Evolutionary conservation across 2,329 filamentous ascomycete species (phyloP), one percentile per base, ranked within the genome.

Genomic region (Mycosphaerella arachidis): DNA sequence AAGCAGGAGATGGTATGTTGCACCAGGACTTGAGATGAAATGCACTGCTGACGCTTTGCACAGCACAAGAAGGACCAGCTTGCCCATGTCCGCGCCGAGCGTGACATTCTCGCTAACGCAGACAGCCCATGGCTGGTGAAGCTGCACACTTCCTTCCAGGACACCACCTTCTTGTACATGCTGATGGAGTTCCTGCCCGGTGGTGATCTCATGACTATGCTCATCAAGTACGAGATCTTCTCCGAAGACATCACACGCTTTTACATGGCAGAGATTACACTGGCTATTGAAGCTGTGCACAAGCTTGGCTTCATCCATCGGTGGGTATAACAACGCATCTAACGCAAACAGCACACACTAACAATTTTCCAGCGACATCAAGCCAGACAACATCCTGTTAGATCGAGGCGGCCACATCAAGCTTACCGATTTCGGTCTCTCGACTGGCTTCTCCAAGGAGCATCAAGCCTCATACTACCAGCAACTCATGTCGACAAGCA

Each of bases 221-320:
- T 99, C 68, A 99, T 99, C 81, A 99, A 97, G 82, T 99, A 99
- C 73, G 94, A 99, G 75, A 97, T 99, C 75, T 99, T 99, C 76
- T 96, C 92, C 0, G 93, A 97, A 75, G 94, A 99, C 68, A 97
- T 99, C 67, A 99, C 94, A 31, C 87, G 94, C 18, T 99, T 99
- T 78, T 99, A 99, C 78, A 99, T 99, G 85, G 94, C 94, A 27
- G 93, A 99, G 76, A 93, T 97, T 70, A 91, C 96, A 27, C 84
- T 97, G 72, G 94, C 94, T n/a, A 97, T 99, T 67, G 94, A 99
- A 73, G 94, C 94, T 13, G 94, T 99, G 46, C 94, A 99, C 78
- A 96, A 96, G 76, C 84, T 97, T 66, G 94, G 94, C 63, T 99
- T 97, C 78, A 96, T 99, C 65, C 94, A 99, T 81, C 91, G 94